A percentile compares a stretch with the other conserved stretches of the same genome.
phyloP scores from a whole-genome alignment of 2,329 filamentous ascomycete genomes.

The Botrytis aclada region DNA sequence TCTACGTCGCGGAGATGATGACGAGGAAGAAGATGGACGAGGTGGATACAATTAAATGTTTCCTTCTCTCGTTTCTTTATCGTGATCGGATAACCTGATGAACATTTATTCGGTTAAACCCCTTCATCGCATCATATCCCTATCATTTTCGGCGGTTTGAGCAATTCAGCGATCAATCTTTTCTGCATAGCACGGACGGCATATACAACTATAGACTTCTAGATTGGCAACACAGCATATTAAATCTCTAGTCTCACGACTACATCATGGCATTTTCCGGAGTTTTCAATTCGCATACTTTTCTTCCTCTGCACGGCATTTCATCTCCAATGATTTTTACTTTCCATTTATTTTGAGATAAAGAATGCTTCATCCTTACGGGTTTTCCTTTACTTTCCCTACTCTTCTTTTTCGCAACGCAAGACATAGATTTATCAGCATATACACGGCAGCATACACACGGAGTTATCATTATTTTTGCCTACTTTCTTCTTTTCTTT shows the following conservation, averaged over 20 bases:
- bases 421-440: constrained; percentile 3
- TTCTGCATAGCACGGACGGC: not conserved
- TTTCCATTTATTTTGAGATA: not conserved
- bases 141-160: not conserved
- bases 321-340: not conserved
- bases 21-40: constrained; percentile 36
- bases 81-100: not conserved
- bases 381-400: not conserved
- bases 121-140: constrained; percentile 6
- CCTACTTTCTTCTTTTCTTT: not conserved
- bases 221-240: constrained; percentile 8
- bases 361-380: not conserved
- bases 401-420: not conserved
- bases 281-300: not conserved
- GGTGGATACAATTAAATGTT: constrained; percentile 34
- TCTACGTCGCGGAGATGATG: constrained; percentile 29
- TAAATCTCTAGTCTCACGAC: not conserved
- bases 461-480: not conserved
- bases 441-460: not conserved
- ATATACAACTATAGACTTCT: constrained; percentile 6
- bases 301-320: not conserved
- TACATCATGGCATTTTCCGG: not conserved
- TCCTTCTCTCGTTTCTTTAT: not conserved
- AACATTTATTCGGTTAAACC: constrained; percentile 6
- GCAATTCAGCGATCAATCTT: not conserved